Evolutionary conservation across 345 rosid genomes (phyloP).

Genomic region (Gossypium sturtianum): DNA sequence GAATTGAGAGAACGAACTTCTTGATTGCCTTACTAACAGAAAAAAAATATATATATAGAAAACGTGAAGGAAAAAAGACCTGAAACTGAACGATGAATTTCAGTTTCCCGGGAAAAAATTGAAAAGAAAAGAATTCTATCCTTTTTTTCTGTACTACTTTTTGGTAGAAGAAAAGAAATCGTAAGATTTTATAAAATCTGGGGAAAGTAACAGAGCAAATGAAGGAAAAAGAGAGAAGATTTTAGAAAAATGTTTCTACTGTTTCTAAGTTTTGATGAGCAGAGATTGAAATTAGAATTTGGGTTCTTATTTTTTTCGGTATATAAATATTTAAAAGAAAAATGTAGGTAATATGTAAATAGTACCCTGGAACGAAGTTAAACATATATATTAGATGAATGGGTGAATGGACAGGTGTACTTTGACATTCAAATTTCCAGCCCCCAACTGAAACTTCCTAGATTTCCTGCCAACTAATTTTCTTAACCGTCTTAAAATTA

Average conservation of each 20-base stretch:
- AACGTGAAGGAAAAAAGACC: conserved; percentile 9
- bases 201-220: not conserved
- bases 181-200: not conserved
- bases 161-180: not conserved
- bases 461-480: not conserved
- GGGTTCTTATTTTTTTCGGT: not conserved
- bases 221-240: not conserved
- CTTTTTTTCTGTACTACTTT: not conserved
- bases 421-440: not conserved
- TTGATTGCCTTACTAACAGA: conserved; percentile 19
- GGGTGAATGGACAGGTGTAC: not conserved
- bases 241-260: not conserved
- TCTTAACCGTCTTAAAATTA: too few relatives aligned
- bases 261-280: not conserved
- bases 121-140: not conserved
- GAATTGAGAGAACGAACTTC: conserved; percentile 11
- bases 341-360: too few relatives aligned
- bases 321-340: too few relatives aligned
- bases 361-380: too few relatives aligned
- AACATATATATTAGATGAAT: too few relatives aligned
- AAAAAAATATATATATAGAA: not conserved
- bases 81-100: not conserved
- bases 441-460: not conserved
- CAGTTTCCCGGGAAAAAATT: not conserved
- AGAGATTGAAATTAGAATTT: not conserved